Base-by-base conservation (phyloP, 768 basidiomycete genomes). In the Auriscalpium microsporum region DNA sequence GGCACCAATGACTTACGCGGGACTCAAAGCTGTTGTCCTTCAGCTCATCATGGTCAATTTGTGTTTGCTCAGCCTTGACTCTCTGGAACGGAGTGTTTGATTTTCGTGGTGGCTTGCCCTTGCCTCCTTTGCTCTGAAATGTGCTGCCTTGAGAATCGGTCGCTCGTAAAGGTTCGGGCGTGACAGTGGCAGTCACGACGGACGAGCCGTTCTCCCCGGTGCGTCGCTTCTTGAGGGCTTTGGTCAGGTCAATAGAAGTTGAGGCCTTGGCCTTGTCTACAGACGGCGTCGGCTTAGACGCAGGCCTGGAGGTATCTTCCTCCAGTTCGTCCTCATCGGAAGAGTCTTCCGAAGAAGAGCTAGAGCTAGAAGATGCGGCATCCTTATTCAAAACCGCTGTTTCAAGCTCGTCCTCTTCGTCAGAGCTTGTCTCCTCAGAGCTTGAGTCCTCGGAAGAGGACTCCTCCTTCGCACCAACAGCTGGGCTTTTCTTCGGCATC, bases 21-120 rank as follows among this genome's bases (percentile, higher is more conserved):
- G 84, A 79, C 54, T 84, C 78, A 63, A 94, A 99, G 28, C 82
- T 75, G 65, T 95, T 98, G 63, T 94, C 80, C 67, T 69, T 75
- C 62, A 82, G 61, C 40, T 74, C 69, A 28, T 75, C 70, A 57
- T 83, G 74, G 17, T 69, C 65, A 60, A 72, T 78, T 19, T 63
- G 64, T 14, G 88, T 73, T 45, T 80, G 74, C 17, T 86, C 82
- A 2, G 77, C 73, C 60, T 93, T 85, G 57, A 94, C 80, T 23
- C 94, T 75, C 65, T 83, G 81, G 75, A 97, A 99, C 17, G 90
- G 85, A 51, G 81, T 77, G 63, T 82, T 86, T 37, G 59, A 65
- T 55, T 69, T 74, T 52, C 69, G 66, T 48, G 63, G 63, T 48
- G 65, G 62, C 63, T 75, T 71, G 40, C 73, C 71, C 21, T 63